Conservation (phyloP, 129 eudicot genomes). For the Lonicera japonica region DNA sequence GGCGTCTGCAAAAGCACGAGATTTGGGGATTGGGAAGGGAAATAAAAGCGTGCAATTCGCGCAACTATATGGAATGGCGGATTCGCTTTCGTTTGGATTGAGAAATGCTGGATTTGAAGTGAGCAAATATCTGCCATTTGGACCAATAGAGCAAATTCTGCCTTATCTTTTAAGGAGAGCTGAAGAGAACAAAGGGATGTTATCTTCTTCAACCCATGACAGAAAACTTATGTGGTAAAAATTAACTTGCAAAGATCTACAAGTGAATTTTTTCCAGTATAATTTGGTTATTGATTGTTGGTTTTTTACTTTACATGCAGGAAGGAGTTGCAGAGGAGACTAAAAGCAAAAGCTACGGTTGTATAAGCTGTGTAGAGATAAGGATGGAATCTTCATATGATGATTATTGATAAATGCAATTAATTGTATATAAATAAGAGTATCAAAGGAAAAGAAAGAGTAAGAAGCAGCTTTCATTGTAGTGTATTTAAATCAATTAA, state of each 20-base stretch:
- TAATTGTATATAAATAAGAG: too few relatives aligned
- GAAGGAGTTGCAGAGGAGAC: conserved; percentile 73
- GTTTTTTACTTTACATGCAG: conserved; percentile 27
- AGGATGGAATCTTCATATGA: too few relatives aligned
- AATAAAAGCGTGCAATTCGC: conserved; percentile 69
- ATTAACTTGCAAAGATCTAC: background rate
- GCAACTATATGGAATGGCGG: conserved; percentile 93
- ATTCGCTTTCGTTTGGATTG: conserved; percentile 64
- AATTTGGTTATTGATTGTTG: background rate
- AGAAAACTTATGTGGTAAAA: conserved; percentile 70
- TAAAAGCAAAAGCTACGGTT: conserved; percentile 28
- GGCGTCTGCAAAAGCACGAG: conserved; percentile 61
- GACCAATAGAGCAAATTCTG: conserved; percentile 82
- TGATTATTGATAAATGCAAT: too few relatives aligned
- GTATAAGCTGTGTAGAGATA: too few relatives aligned
- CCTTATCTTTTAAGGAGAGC: conserved; percentile 90
- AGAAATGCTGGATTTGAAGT: conserved; percentile 85
- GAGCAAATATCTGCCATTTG: conserved; percentile 88
- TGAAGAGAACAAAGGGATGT: conserved; percentile 84
- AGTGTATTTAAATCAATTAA: too few relatives aligned
- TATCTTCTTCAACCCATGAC: conserved; percentile 64
- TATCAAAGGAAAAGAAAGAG: too few relatives aligned
- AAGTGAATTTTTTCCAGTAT: too few relatives aligned
- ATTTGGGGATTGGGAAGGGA: conserved; percentile 61
- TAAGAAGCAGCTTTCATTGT: too few relatives aligned